Evolutionary conservation across 371 early-diverging fungal genomes (phyloP), one percentile per base, ranked within the genome.

Genomic region (Mucor sp.): DNA sequence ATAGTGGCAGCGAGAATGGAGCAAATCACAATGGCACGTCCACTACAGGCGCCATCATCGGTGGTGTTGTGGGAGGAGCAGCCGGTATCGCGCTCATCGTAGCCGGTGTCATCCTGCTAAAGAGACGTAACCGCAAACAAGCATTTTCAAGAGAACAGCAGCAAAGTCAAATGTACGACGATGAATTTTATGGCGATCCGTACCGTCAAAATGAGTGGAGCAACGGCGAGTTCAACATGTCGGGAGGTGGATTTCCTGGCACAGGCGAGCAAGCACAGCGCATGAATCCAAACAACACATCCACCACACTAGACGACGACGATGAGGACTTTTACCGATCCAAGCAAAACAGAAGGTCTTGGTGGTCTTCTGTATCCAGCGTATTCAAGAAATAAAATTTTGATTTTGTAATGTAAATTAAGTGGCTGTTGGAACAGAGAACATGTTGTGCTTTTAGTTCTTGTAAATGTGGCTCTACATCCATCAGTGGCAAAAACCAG

Each of bases 61-160:
- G 77, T 3, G 71, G 72, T n/a, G 72, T 67, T 1, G 68, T 77
- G 9, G 77, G 77, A 30, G 72, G 72, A 30, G 68, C 69, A 21
- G 77, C 70, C 3, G 77, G 77, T n/a, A 43, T 74, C 12, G 70
- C 72, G 0, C 56, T 77, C 28, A 68, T 77, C 56, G 74, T 67
- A 27, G 65, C 70, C 14, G 77, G 63, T 0, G 9, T 69, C 17
- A 58, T 74, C 3, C 61, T 77, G n/a, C 59, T 59, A 8, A 63
- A 57, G 50, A 59, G 72, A 33, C 69, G 70, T 7, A 60, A 67
- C 4, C 60, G 63, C 23, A 63, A 62, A 19, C 48, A 69, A 7
- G 58, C 63, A 5, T 39, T 67, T 30, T 27, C 60, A 9, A 41
- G 61, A 14, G 63, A 72, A 23, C 68, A 67, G 11, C 75, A 68